Conservation (phyloP, 352 stramenopile species). For the Phytopythium chamaehyphon region DNA sequence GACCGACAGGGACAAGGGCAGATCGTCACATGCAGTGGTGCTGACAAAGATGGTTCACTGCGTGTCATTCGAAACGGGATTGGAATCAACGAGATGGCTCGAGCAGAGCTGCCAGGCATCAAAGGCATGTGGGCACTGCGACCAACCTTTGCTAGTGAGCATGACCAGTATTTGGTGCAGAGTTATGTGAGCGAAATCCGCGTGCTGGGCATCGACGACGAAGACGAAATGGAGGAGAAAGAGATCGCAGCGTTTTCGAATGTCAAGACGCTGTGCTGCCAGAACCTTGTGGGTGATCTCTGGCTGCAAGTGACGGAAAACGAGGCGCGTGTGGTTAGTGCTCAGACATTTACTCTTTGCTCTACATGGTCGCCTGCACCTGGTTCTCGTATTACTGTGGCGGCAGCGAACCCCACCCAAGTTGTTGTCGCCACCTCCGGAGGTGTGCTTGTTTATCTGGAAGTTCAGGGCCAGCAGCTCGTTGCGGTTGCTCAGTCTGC, state of each 20-base stretch:
- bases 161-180: conserved; percentile 96
- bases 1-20: conserved; percentile 93
- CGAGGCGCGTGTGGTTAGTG: conserved; percentile 88
- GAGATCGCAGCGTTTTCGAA: conserved; percentile 86
- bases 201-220: conserved; percentile 90
- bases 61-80: conserved; percentile 99
- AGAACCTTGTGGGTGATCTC: conserved; percentile 86
- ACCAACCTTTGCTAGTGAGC: conserved; percentile 69
- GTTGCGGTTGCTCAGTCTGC: conserved; percentile 54
- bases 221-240: conserved; percentile 91
- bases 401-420: conserved; percentile 88
- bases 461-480: conserved; percentile 60
- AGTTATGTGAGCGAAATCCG: conserved; percentile 96
- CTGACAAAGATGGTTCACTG: conserved; percentile 94
- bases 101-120: conserved; percentile 95
- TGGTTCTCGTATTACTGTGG: conserved; percentile 75
- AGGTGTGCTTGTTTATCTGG: conserved; percentile 89
- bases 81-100: conserved; percentile 96
- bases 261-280: conserved; percentile 91
- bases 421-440: conserved; percentile 89
- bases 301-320: conserved; percentile 94
- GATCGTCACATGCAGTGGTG: conserved; percentile 96
- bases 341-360: conserved; percentile 47
- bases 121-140: conserved; percentile 97
- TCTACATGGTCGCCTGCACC: conserved; percentile 76